Conservation (phyloP, 495 filamentous ascomycete species). For the Neurospora pannonica region DNA sequence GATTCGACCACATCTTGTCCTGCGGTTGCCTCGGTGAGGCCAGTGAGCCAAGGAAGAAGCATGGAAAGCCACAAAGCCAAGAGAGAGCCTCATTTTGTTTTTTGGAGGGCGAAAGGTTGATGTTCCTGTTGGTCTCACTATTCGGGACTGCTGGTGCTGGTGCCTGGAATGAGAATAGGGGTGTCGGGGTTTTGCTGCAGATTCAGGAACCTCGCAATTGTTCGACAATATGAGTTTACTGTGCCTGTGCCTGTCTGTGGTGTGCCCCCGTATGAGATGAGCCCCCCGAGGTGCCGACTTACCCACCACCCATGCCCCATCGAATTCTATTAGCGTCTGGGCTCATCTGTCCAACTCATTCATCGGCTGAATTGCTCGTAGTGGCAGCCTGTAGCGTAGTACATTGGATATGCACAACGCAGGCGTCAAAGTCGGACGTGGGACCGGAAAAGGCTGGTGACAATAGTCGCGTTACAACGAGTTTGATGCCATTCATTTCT, state of each 20-base stretch:
- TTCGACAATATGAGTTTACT: background rate
- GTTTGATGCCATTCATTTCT: background rate
- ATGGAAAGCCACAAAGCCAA: background rate
- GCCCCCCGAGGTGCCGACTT: background rate
- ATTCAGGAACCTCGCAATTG: background rate
- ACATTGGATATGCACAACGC: background rate
- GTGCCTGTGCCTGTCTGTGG: background rate
- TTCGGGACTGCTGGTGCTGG: background rate
- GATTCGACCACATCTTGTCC: background rate
- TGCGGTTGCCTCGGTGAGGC: background rate
- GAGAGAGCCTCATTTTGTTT: background rate
- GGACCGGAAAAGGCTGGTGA: background rate
- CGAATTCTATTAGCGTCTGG: background rate
- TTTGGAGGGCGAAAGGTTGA: background rate
- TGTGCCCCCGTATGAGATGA: background rate
- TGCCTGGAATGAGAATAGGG: background rate
- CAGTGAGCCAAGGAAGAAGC: background rate
- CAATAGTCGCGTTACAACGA: background rate
- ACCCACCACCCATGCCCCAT: background rate
- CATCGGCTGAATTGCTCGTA: background rate
- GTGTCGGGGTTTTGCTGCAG: background rate
- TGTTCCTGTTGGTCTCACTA: background rate
- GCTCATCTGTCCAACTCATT: background rate
- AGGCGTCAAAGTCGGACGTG: background rate
- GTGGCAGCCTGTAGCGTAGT: background rate